Base-by-base conservation (phyloP, 305 asterid species). In the Salvia sclarea region DNA sequence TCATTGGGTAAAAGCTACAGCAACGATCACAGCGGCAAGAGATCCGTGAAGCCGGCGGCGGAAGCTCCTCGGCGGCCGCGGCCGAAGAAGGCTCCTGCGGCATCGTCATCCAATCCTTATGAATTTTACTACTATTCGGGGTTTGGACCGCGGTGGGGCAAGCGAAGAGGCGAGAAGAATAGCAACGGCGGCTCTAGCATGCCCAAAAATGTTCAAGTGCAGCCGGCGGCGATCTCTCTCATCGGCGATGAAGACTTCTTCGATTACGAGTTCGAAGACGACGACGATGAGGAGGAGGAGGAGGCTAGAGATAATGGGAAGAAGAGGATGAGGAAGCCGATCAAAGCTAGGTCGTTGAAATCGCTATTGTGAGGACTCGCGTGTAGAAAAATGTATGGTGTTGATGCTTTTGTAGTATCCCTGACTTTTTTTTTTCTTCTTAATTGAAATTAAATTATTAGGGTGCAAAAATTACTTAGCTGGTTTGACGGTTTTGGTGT, bases 71-170 rank as follows among this genome's bases (percentile, higher is more conserved):
- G 31, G 78, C 67, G 43, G 35, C 77, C 16, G n/a, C 81, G 82
- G 0, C 65, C 68, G 7, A 83, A 68, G 63, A 86, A 69, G 48
- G 31, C 66, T 0, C 57, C 89, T 0, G 20, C 80, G 0, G 56
- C 87, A 0, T 55, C 76, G 2, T 55, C 78, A 0, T 69, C 83
- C 1, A 72, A 78, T 41, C 80, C 88, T 0, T 17, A 81, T 31
- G 86, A 81, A 14, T 86, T 78, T 49, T 86, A 83, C 60, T 90
- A 88, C 65, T 88, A 90, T 68, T 80, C 92, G 0, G 95, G 95
- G 2, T 88, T 90, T 43, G 90, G 97, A n/a, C 95, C 94, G 0
- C 71, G 80, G 0, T 83, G 95, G 96, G 87, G 87, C 5, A 88
- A 81, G 74, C 84, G 68, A 44, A 81, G 96, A 66, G 89, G 87